Percentiles rank a stretch among this genome's conserved stretches.
These are phyloP conservation scores for Coemansia erecta DNA, from an alignment of 192 early-diverging fungal genomes.

Conservation along the genomic window DNA sequence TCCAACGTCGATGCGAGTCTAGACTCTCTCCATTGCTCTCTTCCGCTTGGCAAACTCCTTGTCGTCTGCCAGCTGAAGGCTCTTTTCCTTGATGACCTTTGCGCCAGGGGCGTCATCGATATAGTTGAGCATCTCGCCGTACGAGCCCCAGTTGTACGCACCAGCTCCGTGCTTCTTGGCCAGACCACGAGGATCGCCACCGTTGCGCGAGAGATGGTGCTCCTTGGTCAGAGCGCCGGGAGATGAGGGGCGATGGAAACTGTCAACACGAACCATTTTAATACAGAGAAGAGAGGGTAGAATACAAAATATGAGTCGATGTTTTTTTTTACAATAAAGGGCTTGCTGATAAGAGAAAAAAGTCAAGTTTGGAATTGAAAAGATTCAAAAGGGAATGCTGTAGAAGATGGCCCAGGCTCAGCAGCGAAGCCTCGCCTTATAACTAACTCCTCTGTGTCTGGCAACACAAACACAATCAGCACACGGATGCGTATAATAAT, in stretches of 20 bases:
- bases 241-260: background rate
- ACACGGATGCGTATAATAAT: too few species aligned
- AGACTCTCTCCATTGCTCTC: background rate
- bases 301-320: background rate
- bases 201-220: constrained; percentile 33
- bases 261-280: constrained; percentile 12
- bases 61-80: background rate
- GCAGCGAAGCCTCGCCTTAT: too few species aligned
- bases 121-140: constrained; percentile 6
- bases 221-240: constrained; percentile 24
- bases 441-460: too few species aligned
- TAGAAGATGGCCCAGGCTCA: too few species aligned
- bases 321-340: too few species aligned
- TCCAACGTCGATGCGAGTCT: background rate
- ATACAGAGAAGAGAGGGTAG: background rate
- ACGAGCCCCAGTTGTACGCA: constrained; percentile 29
- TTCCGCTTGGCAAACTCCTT: constrained; percentile 3
- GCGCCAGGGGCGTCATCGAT: constrained; percentile 6
- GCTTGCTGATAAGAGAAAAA: background rate
- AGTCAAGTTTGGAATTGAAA: too few species aligned
- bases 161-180: constrained; percentile 35
- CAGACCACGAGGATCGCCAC: constrained; percentile 15
- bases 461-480: too few species aligned
- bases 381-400: too few species aligned
- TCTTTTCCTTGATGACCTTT: background rate